These are phyloP conservation scores for Rhinocladiella mackenziei DNA, from an alignment of 2,329 filamentous ascomycete species.

Conservation along the genomic window DNA sequence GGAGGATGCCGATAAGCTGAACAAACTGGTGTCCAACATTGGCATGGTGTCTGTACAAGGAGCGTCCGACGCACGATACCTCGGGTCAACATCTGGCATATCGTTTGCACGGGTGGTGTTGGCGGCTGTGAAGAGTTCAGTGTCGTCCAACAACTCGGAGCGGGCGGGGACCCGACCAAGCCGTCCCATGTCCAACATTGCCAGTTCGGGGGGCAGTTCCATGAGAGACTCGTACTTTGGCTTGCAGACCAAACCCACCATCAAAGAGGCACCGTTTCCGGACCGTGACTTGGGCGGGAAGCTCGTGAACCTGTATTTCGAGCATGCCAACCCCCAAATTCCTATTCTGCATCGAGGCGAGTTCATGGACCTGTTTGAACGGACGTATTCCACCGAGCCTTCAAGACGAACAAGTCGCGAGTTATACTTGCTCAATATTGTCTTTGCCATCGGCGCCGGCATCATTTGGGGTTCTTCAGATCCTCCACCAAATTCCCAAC, in stretches of 20 bases:
- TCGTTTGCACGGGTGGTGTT: slow-evolving; percentile 94
- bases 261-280: slow-evolving; percentile 80
- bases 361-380: slow-evolving; percentile 83
- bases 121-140: slow-evolving; percentile 79
- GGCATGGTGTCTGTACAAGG: slow-evolving; percentile 75
- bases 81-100: slow-evolving; percentile 83
- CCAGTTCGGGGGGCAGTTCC: slow-evolving; percentile 62
- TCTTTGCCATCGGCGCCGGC: slow-evolving; percentile 91
- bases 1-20: slow-evolving; percentile 58
- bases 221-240: slow-evolving; percentile 97
- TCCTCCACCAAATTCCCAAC: slow-evolving; percentile 29
- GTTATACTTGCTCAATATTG: slow-evolving; percentile 93
- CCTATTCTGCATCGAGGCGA: slow-evolving; percentile 84
- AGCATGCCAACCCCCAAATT: slow-evolving; percentile 94
- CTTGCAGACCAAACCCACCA: slow-evolving; percentile 84
- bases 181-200: slow-evolving; percentile 50
- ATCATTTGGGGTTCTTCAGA: slow-evolving; percentile 63
- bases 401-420: slow-evolving; percentile 69
- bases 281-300: slow-evolving; percentile 67
- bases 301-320: slow-evolving; percentile 82
- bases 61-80: slow-evolving; percentile 71
- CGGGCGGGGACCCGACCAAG: slow-evolving; percentile 59
- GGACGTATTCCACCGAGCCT: slow-evolving; percentile 67
- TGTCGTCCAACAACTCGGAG: slow-evolving; percentile 57
- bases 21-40: slow-evolving; percentile 65